phyloP scores from a whole-genome alignment of 2,329 filamentous ascomycete species.

The Periconia macrospinosa region DNA sequence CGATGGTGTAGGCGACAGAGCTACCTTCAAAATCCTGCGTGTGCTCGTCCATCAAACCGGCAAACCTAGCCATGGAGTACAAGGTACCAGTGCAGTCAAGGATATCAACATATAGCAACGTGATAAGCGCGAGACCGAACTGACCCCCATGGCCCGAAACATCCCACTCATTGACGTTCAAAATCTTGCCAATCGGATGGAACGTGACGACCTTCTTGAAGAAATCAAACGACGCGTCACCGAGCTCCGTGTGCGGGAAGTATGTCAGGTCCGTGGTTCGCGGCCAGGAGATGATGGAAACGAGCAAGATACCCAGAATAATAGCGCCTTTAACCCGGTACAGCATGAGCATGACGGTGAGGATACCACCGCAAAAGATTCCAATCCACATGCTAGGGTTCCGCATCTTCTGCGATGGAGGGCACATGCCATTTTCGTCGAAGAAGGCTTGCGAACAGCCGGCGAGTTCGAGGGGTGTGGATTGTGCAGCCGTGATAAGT shows the following conservation, averaged over 20 bases:
- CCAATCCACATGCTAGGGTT: constrained; percentile 84
- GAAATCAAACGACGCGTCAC: constrained; percentile 75
- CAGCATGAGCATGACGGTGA: constrained; percentile 80
- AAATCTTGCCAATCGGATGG: constrained; percentile 70
- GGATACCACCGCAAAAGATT: constrained; percentile 80
- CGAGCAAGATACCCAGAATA: constrained; percentile 78
- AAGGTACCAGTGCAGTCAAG: constrained; percentile 84
- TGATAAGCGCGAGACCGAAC: constrained; percentile 82
- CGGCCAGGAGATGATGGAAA: constrained; percentile 88
- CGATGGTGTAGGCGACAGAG: constrained; percentile 79
- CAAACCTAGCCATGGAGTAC: constrained; percentile 88
- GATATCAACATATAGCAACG: constrained; percentile 89
- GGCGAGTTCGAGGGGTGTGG: constrained; percentile 73
- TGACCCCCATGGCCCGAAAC: constrained; percentile 69
- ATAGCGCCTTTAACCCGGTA: constrained; percentile 87
- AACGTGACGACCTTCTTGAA: constrained; percentile 88
- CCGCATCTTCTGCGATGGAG: constrained; percentile 72
- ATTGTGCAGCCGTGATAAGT: constrained; percentile 67
- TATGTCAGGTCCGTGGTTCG: constrained; percentile 74
- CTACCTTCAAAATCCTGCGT: constrained; percentile 89
- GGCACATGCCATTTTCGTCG: constrained; percentile 58
- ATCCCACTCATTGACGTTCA: constrained; percentile 75
- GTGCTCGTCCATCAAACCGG: constrained; percentile 75
- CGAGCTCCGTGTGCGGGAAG: constrained; percentile 73
- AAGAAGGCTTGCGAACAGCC: constrained; percentile 65